Evolutionary conservation across 192 early-diverging fungal genomes (phyloP), one percentile per base, ranked within the genome.

Genomic region (Coemansia sp.): DNA sequence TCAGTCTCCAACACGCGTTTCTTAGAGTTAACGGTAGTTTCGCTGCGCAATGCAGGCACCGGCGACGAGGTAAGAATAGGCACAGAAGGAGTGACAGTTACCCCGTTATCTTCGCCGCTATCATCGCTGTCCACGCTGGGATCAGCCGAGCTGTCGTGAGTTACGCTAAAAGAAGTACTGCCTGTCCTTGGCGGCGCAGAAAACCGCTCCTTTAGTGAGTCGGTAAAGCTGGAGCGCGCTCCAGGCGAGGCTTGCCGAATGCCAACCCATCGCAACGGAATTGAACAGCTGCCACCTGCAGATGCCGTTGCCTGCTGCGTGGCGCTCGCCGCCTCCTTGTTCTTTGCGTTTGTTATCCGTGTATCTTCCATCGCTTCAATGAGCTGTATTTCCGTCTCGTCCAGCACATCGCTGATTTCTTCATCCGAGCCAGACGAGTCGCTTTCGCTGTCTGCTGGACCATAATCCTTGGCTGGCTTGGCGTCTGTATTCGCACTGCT

Each of bases 301-400:
- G 52, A 17, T 11, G 23, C n/a, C 21, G 52, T 28, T 28, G 22
- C 52, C 49, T 42, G 61, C 26, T 22, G 17, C 57, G 50, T 23
- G 57, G 65, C 59, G 21, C 49, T 8, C 54, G 57, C 57, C 44
- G 42, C 36, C 36, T 34, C n/a, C 26, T 56, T 71, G 23, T 40
- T 14, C 51, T 64, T 64, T 57, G 68, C 59, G 55, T 54, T 60
- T 8, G 66, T 38, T 28, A 79, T 69, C 28, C 69, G 76, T 26
- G 71, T 64, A 26, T 79, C 76, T 59, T 79, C 76, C 76, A 79
- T 79, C 20, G 76, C 76, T 38, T 79, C 76, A 5, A 79, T 79
- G 21, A 79, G 67, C 71, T 79, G 69, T 4, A 79, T 61, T 61
- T 79, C 76, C 2, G 76, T 73, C 57, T 79, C 76, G 56, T 79